Conservation (phyloP, 2,329 filamentous ascomycete genomes). For the Capronia epimyces region DNA sequence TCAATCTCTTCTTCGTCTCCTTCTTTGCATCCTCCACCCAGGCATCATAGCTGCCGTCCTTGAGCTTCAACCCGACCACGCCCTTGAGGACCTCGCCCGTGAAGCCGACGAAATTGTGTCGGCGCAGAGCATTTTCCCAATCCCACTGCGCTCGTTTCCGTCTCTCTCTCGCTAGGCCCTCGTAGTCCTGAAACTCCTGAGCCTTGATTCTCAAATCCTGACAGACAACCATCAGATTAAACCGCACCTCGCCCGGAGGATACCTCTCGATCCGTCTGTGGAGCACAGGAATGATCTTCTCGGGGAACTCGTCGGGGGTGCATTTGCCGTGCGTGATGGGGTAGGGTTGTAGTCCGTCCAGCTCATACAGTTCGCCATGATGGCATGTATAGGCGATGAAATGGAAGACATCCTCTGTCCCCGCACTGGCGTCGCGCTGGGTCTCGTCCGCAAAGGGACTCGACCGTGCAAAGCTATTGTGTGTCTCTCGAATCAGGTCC, state of each 20-base stretch:
- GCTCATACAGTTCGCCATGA: slow-evolving; percentile 77
- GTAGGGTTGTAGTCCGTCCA: slow-evolving; percentile 88
- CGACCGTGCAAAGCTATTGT: slow-evolving; percentile 84
- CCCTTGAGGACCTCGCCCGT: slow-evolving; percentile 84
- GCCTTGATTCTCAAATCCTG: slow-evolving; percentile 73
- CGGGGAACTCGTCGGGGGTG: slow-evolving; percentile 63
- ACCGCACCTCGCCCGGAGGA: slow-evolving; percentile 79
- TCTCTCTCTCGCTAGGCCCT: slow-evolving; percentile 72
- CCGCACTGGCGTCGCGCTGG: slow-evolving; percentile 60
- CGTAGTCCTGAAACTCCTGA: slow-evolving; percentile 72
- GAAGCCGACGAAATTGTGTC: slow-evolving; percentile 96
- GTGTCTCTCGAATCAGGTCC: slow-evolving; percentile 66
- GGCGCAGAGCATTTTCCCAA: slow-evolving; percentile 87
- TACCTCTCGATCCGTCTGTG: slow-evolving; percentile 79
- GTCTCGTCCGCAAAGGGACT: slow-evolving; percentile 94
- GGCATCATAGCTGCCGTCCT: slow-evolving; percentile 66
- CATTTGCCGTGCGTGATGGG: slow-evolving; percentile 85
- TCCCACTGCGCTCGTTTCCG: slow-evolving; percentile 79
- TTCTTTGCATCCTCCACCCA: slow-evolving; percentile 67
- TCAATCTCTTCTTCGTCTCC: slow-evolving; percentile 40
- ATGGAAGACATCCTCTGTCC: slow-evolving; percentile 87
- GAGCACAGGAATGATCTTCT: slow-evolving; percentile 79
- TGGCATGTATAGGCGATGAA: slow-evolving; percentile 92
- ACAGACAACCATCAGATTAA: slow-evolving; percentile 92
- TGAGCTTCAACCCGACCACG: slow-evolving; percentile 69